A percentile compares a stretch with the other conserved stretches of the same genome.
phyloP scores from a whole-genome alignment of 2,329 filamentous ascomycete genomes.

The Aspergillus sclerotialis region DNA sequence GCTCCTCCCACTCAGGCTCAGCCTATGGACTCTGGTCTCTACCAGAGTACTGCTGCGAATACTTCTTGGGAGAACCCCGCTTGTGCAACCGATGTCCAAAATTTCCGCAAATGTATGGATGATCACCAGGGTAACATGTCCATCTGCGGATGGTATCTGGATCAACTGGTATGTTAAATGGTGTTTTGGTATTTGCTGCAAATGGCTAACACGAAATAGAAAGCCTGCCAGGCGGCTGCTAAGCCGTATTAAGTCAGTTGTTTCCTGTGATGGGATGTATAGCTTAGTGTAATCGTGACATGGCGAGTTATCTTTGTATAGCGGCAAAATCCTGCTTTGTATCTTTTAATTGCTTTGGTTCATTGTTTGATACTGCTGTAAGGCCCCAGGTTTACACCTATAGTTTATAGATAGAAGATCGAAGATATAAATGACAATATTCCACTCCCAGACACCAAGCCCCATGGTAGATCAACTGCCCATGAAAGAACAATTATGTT shows the following conservation, averaged over 20 bases:
- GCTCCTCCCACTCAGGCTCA: conserved; percentile 48
- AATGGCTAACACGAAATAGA: conserved; percentile 41
- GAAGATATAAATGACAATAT: neutral
- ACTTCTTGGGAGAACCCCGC: conserved; percentile 46
- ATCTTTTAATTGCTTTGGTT: conserved; percentile 5
- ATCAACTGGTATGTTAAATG: conserved; percentile 61
- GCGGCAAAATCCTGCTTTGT: too few relatives aligned
- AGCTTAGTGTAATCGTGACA: too few relatives aligned
- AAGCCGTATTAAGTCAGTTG: conserved; percentile 54
- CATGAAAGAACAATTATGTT: too few relatives aligned
- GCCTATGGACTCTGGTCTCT: conserved; percentile 42
- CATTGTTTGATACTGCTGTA: neutral
- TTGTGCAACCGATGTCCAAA: conserved; percentile 72
- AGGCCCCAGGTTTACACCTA: neutral
- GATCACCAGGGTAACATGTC: conserved; percentile 89
- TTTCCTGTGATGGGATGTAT: too few relatives aligned
- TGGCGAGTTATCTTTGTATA: too few relatives aligned
- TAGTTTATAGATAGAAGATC: conserved; percentile 2
- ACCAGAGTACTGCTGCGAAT: conserved; percentile 45
- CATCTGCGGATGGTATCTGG: conserved; percentile 96
- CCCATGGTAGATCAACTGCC: too few relatives aligned
- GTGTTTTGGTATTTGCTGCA: neutral
- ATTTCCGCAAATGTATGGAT: conserved; percentile 95
- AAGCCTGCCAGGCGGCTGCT: conserved; percentile 75
- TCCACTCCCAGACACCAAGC: neutral